Evolutionary conservation across 805 yeast genomes (phyloP).

Genomic region (Kregervanrija delftensis): DNA sequence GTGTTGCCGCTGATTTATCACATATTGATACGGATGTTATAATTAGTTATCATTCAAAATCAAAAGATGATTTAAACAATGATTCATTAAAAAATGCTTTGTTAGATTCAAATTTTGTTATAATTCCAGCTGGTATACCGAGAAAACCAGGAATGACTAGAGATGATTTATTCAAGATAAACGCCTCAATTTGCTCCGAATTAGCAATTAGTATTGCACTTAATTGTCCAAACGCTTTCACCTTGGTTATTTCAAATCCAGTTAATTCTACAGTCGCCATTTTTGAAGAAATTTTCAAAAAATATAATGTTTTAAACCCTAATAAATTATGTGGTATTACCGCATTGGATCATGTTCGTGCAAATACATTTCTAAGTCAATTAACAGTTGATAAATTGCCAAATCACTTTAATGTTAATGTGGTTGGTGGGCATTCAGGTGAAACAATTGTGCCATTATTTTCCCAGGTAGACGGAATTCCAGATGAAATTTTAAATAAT

Average conservation of each 20-base stretch:
- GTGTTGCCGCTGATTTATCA: constrained; percentile 49
- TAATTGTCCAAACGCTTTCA: constrained; percentile 65
- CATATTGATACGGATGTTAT: constrained; percentile 46
- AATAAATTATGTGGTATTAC: constrained; percentile 81
- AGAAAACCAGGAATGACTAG: constrained; percentile 63
- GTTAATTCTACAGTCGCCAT: constrained; percentile 91
- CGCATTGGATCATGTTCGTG: constrained; percentile 79
- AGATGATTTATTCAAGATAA: constrained; percentile 54
- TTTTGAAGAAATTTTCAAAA: constrained; percentile 71
- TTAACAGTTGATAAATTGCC: constrained; percentile 37
- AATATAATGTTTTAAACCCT: constrained; percentile 63
- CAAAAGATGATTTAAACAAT: constrained; percentile 15
- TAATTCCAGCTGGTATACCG: constrained; percentile 58
- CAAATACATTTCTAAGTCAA: constrained; percentile 66
- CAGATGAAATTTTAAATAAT: constrained; percentile 27
- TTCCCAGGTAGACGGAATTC: constrained; percentile 33
- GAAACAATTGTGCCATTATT: constrained; percentile 87
- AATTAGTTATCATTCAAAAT: constrained; percentile 36
- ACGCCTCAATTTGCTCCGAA: constrained; percentile 63
- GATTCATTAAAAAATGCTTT: constrained; percentile 34
- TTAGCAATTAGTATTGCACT: constrained; percentile 71
- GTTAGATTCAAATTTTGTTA: constrained; percentile 39
- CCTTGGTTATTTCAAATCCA: constrained; percentile 85
- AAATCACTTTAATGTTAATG: constrained; percentile 58
- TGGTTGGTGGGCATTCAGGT: constrained; percentile 93